Evolutionary conservation across 164 flowering plant genomes (phyloP).

Genomic region (Vitis riparia): DNA sequence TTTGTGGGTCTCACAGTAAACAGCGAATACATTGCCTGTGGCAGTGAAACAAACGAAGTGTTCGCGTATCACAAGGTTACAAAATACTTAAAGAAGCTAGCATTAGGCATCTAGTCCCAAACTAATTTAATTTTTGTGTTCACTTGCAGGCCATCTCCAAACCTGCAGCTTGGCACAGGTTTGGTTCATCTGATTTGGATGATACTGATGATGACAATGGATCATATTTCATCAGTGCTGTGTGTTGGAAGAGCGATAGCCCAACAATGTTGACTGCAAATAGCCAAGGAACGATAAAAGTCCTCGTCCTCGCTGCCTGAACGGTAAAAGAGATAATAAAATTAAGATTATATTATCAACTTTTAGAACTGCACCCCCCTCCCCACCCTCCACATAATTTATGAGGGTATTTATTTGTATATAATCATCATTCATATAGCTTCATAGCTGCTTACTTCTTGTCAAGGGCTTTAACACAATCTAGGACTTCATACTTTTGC

Average conservation of each 20-base stretch:
- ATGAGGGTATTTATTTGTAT: neutral
- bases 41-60: slow-evolving; percentile 91
- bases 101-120: neutral
- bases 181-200: slow-evolving; percentile 54
- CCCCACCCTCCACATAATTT: neutral
- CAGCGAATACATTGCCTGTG: slow-evolving; percentile 80
- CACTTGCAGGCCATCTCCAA: slow-evolving; percentile 71
- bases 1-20: slow-evolving; percentile 84
- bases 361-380: neutral
- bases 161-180: slow-evolving; percentile 74
- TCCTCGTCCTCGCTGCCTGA: slow-evolving; percentile 74
- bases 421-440: too few relatives aligned
- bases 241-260: slow-evolving; percentile 90
- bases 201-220: slow-evolving; percentile 64
- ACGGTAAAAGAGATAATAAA: neutral
- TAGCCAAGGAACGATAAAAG: slow-evolving; percentile 90
- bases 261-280: slow-evolving; percentile 83
- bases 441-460: too few relatives aligned
- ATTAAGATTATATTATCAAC: neutral
- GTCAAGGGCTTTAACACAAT: too few relatives aligned
- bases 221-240: slow-evolving; percentile 80
- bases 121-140: neutral
- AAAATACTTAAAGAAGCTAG: neutral
- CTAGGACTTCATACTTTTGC: too few relatives aligned
- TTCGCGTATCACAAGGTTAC: slow-evolving; percentile 86